Base-by-base conservation (phyloP, 2,329 filamentous ascomycete genomes). In the Fusarium piperis region DNA sequence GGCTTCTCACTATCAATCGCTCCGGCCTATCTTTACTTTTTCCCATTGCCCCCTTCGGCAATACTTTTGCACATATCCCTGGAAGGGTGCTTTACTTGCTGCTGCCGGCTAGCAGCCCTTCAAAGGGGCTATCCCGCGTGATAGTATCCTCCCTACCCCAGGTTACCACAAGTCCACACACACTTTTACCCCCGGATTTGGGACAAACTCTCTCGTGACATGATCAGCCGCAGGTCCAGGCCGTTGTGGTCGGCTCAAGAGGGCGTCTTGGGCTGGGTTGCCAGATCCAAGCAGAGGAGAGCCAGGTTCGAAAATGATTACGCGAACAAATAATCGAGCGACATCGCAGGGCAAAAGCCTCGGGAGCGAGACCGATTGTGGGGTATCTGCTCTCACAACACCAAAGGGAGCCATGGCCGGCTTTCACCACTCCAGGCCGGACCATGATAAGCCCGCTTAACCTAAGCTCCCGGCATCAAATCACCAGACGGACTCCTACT, bases 151-250 rank as follows among this genome's bases (percentile, higher is more conserved):
- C 38, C 36, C 70, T 76, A 76, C 72, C 74, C 74, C 74, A 67
- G 67, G 64, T 70, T 62, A 39, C 30, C 18, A 72, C 59, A 62
- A 62, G 63, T 68, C 74, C 74, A 76, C 74, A 71, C 74, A 68
- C 74, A 73, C 72, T 69, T 65, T 72, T 73, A 62, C 64, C 71
- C 70, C 70, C 67, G 60, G 67, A 62, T 72, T 65, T 53, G 48
- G 67, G 62, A 46, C 36, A 68, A 60, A 65, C 57, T 65, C 63
- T 56, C 59, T 71, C 59, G 23, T 65, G 58, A 39, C 59, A 23
- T 66, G 41, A 35, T 53, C 28, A 59, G 67, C 33, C 44, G 58
- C 66, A 56, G 53, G 26, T 26, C 41, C 62, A 52, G 39, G 26
- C n/a, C 41, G 53, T 41, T 56, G 46, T 32, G 44, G 59, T 38